Conservation (phyloP, 2,329 filamentous ascomycete genomes). For the Aspergillus fijiensis region DNA sequence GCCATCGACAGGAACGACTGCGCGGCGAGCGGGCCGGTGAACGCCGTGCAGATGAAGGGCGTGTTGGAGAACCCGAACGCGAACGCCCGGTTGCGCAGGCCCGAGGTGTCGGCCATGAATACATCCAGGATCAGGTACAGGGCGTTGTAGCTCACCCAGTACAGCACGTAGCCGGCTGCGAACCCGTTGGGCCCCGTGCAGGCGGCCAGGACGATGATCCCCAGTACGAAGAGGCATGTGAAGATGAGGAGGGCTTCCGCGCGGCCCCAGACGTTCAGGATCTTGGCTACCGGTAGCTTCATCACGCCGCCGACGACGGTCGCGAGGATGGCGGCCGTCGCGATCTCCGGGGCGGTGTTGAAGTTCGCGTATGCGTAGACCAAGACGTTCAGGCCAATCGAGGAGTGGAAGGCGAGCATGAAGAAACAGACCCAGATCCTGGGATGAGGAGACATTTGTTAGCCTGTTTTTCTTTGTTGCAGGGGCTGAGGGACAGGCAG, state of each 20-base stretch:
- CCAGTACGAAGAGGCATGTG: constrained; percentile 47
- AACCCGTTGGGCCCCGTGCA: constrained; percentile 62
- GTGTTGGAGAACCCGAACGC: constrained; percentile 60
- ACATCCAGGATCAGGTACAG: constrained; percentile 58
- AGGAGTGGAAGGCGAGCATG: constrained; percentile 46
- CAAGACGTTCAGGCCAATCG: constrained; percentile 44
- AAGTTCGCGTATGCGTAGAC: constrained; percentile 56
- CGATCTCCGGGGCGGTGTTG: constrained; percentile 50
- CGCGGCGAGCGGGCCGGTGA: constrained; percentile 55
- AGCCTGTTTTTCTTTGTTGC: too few species aligned
- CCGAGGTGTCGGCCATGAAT: constrained; percentile 64
- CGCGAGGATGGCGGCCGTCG: constrained; percentile 55
- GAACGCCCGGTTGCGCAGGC: constrained; percentile 60
- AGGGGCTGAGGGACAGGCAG: constrained; percentile 14
- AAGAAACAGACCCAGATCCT: constrained; percentile 51
- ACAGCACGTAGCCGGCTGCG: constrained; percentile 63
- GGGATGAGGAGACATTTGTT: neutral
- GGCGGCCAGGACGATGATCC: constrained; percentile 61
- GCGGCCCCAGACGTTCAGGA: constrained; percentile 63
- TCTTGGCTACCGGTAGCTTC: constrained; percentile 63
- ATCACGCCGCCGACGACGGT: constrained; percentile 58
- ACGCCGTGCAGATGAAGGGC: constrained; percentile 62
- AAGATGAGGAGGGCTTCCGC: constrained; percentile 58
- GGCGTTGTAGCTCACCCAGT: constrained; percentile 58
- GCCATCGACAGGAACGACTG: constrained; percentile 49